Conservation (phyloP, 305 asterid species). For the Solanum hybrid region DNA sequence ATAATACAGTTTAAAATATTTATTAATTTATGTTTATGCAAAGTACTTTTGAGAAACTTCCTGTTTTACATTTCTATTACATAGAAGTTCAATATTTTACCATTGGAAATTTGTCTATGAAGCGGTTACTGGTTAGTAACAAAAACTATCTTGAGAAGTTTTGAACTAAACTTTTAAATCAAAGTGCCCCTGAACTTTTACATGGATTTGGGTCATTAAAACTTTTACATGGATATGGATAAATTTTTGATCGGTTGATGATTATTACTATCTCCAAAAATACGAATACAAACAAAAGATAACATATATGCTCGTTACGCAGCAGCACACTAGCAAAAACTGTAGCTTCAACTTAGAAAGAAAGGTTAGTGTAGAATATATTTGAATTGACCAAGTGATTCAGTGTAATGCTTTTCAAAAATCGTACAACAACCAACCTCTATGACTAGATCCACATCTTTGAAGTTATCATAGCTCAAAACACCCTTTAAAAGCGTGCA, state of each 20-base stretch:
- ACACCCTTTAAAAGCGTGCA: constrained; percentile 61
- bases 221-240: not conserved
- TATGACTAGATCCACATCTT: constrained; percentile 92
- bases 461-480: constrained; percentile 77
- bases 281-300: not conserved
- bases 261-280: not conserved
- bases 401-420: not conserved
- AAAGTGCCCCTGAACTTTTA: not conserved
- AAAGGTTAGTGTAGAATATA: not conserved
- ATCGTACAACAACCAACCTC: constrained; percentile 45
- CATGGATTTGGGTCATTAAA: not conserved
- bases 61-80: not conserved
- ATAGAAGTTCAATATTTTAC: not conserved
- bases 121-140: not conserved
- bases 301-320: not conserved
- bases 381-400: not conserved
- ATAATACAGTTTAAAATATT: not conserved
- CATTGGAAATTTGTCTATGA: not conserved
- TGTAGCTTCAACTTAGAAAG: not conserved
- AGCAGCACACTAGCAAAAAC: not conserved
- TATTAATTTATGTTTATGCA: not conserved
- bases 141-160: not conserved
- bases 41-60: not conserved
- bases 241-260: not conserved
- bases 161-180: not conserved